Evolutionary conservation across 2,329 filamentous ascomycete genomes (phyloP), one percentile per base, ranked within the genome.

Genomic region (Talaromyces sp.): DNA sequence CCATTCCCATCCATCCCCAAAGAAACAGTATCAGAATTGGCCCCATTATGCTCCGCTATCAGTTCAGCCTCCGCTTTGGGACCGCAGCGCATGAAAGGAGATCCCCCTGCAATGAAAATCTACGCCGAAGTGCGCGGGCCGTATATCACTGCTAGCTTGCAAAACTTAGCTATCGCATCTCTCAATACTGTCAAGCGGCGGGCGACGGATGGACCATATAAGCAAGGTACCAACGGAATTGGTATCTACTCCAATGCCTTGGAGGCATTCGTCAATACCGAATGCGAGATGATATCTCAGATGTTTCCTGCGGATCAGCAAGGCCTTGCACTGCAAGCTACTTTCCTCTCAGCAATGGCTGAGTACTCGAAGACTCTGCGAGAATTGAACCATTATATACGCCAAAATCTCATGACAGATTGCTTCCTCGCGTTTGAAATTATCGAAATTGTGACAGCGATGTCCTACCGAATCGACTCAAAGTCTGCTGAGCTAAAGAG

Each of bases 371-470:
- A 90, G 62, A 97, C 94, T 0, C 74, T 97, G 49, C 85, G 89
- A 24, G 93, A 97, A 66, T 80, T 99, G 29, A 97, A 97, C 70
- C 82, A 84, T 45, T 92, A 97, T 66, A 91, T 97, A 72, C 91
- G 92, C 68, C 78, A 83, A 36, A 92, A 97, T 67, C 77, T 97
- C 35, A 84, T 86, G 61, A 96, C 91, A 0, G 94, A 99, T 71
- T 97, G 93, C 73, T 97, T 90, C 70, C 82, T 99, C 44, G 91
- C 91, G 7, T 99, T 96, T 70, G 94, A 99, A 69, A 90, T 97
- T 29, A 90, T 95, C 29, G 93, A 96, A 65, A 90, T 97, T 55
- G 85, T 97, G 42, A 89, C 90, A 0, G 83, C 82, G 11, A 80
- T 96, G 43, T 91, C 91, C 2, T 87, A 86, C 51, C 86, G 88